A percentile compares a stretch with the other conserved stretches of the same genome.
phyloP scores from a whole-genome alignment of 768 basidiomycete species.

The Trametes maxima region DNA sequence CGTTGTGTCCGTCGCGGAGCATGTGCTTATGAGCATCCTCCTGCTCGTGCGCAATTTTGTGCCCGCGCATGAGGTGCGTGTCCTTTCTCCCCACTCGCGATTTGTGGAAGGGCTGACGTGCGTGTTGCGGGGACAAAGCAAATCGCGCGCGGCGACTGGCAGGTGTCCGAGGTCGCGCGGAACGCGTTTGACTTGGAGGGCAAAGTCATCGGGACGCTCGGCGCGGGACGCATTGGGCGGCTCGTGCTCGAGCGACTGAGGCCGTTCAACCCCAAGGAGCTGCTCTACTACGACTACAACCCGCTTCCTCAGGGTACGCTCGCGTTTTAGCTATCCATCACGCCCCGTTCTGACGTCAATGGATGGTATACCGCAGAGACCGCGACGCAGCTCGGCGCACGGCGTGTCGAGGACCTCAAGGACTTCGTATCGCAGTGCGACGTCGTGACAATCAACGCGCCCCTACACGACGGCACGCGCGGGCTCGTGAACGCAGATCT shows the following conservation, averaged over 20 bases:
- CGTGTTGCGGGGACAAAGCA: slow-evolving; percentile 43
- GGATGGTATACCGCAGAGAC: slow-evolving; percentile 42
- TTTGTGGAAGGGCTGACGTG: background rate
- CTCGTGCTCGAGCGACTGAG: slow-evolving; percentile 77
- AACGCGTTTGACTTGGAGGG: slow-evolving; percentile 88
- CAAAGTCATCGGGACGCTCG: slow-evolving; percentile 92
- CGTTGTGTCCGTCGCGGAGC: slow-evolving; percentile 89
- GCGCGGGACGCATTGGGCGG: slow-evolving; percentile 82
- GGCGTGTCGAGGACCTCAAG: slow-evolving; percentile 80
- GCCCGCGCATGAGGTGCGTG: slow-evolving; percentile 76
- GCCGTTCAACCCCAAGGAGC: slow-evolving; percentile 88
- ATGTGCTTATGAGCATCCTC: slow-evolving; percentile 89
- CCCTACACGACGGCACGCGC: slow-evolving; percentile 81
- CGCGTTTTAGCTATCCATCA: no score
- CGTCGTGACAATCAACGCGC: slow-evolving; percentile 82
- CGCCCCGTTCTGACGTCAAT: no score
- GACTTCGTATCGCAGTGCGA: slow-evolving; percentile 60
- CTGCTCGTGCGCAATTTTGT: slow-evolving; percentile 89
- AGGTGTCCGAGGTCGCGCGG: slow-evolving; percentile 80
- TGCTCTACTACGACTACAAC: slow-evolving; percentile 87
- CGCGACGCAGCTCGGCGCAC: slow-evolving; percentile 66
- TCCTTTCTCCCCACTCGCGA: background rate
- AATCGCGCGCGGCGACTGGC: slow-evolving; percentile 85
- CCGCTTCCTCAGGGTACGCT: slow-evolving; percentile 52
- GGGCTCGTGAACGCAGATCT: slow-evolving; percentile 84